phyloP scores from a whole-genome alignment of 202 grass and related monocot genomes.

The Carex sylvatica region DNA sequence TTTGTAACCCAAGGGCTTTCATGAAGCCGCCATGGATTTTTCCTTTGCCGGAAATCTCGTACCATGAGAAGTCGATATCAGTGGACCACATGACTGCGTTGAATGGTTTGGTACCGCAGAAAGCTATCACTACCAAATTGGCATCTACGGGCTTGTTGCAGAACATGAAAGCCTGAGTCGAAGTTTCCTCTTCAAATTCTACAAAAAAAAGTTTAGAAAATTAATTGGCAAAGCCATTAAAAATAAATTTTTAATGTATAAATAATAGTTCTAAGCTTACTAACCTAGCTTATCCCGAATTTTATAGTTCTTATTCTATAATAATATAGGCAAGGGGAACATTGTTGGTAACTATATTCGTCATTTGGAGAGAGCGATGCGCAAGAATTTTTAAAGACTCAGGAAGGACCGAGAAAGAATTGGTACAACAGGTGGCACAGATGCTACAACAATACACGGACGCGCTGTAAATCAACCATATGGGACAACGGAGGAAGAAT shows the following conservation, averaged over 20 bases:
- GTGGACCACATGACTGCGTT: slow-evolving; percentile 63
- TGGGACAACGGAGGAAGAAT: too few relatives aligned
- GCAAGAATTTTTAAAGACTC: too few relatives aligned
- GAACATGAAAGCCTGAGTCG: slow-evolving; percentile 63
- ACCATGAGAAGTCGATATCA: slow-evolving; percentile 92
- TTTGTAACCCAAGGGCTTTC: slow-evolving; percentile 74
- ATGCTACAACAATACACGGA: too few relatives aligned
- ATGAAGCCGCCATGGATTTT: slow-evolving; percentile 81
- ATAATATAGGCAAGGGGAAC: neutral
- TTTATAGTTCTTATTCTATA: neutral
- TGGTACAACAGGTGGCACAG: too few relatives aligned
- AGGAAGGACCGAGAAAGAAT: too few relatives aligned
- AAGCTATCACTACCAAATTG: slow-evolving; percentile 62
- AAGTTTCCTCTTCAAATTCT: slow-evolving; percentile 47
- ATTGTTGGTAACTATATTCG: too few relatives aligned
- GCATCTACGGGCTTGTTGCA: slow-evolving; percentile 49
- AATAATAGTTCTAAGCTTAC: neutral
- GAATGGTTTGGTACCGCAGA: slow-evolving; percentile 78
- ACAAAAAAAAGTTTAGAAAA: neutral
- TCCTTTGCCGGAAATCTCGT: slow-evolving; percentile 50
- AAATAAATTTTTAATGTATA: neutral
- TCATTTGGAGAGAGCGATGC: too few relatives aligned
- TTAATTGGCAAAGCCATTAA: neutral
- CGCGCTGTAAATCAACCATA: too few relatives aligned
- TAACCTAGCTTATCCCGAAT: neutral